These are phyloP conservation scores for Apocynum venetum DNA, from an alignment of 257 asterid species.

Conservation along the genomic window DNA sequence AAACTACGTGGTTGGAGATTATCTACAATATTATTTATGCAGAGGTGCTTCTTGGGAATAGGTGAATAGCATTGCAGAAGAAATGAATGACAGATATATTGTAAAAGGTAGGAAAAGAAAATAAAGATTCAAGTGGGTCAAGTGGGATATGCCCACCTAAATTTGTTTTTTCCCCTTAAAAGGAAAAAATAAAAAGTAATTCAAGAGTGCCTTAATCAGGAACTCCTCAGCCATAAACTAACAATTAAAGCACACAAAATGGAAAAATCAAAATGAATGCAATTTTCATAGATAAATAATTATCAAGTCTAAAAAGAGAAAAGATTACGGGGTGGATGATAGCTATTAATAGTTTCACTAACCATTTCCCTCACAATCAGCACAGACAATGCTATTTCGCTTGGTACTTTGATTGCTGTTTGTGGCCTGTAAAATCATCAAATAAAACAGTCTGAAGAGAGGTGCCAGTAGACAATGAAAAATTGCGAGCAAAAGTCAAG, in stretches of 20 bases:
- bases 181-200: neutral
- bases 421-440: conserved; percentile 26
- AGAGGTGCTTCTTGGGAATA: neutral
- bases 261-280: neutral
- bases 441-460: neutral
- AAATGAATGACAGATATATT: neutral
- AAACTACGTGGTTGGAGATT: neutral
- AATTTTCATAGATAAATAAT: neutral
- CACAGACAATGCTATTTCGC: conserved; percentile 27
- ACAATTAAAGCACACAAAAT: neutral
- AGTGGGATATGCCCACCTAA: neutral
- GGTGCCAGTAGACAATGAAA: neutral
- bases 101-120: neutral
- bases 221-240: neutral
- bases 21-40: neutral
- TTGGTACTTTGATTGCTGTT: conserved; percentile 17
- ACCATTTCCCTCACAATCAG: conserved; percentile 41
- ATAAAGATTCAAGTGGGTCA: neutral
- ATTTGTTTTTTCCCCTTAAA: neutral
- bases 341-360: conserved; percentile 2
- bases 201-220: neutral
- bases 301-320: neutral
- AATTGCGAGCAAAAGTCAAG: neutral
- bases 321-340: neutral
- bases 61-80: neutral